Conservation (phyloP, 345 rosid genomes). For the Hibiscus mutabilis region DNA sequence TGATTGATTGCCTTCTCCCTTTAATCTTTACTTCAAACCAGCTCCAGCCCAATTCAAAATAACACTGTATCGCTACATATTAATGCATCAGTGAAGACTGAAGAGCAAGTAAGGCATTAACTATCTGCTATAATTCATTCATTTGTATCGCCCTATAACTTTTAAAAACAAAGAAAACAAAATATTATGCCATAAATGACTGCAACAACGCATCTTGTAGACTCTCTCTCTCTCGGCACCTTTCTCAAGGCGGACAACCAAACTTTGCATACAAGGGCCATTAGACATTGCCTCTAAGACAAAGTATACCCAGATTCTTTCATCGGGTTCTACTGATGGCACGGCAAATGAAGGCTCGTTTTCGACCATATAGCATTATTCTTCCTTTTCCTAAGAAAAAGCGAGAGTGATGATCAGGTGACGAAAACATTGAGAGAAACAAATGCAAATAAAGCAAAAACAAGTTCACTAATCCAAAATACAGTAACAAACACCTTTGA, state of each 20-base stretch:
- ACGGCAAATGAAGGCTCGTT: slow-evolving; percentile 1
- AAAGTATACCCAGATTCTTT: slow-evolving; percentile 20
- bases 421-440: background rate
- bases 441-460: background rate
- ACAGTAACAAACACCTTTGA: no score
- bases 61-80: background rate
- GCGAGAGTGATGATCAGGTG: slow-evolving; percentile 3
- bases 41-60: background rate
- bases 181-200: background rate
- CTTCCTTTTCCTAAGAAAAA: slow-evolving; percentile 30
- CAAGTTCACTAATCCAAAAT: background rate
- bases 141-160: background rate
- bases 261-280: slow-evolving; percentile 19
- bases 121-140: background rate
- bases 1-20: background rate
- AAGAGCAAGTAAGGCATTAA: background rate
- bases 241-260: no score
- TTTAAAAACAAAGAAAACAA: no score
- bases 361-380: slow-evolving; percentile 14
- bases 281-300: slow-evolving; percentile 6
- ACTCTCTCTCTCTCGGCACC: slow-evolving; percentile 1
- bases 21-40: background rate
- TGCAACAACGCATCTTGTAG: slow-evolving; percentile 5
- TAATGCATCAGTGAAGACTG: background rate
- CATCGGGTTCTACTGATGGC: slow-evolving; percentile 5